Conservation (phyloP, 805 yeast genomes). For the Wickerhamomyces hampshirensis region DNA sequence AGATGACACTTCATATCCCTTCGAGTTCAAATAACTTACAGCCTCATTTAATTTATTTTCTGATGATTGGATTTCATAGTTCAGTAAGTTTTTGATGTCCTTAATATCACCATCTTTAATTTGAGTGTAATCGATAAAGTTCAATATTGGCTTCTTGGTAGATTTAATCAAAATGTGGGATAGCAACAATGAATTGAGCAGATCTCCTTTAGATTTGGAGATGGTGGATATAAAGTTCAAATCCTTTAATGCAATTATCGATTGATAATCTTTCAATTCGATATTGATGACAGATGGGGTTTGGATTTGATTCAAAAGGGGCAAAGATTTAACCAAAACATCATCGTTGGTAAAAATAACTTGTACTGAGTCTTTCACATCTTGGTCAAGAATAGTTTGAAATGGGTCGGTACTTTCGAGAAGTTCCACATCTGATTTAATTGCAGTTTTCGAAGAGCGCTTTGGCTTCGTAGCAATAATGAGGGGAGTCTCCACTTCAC, state of each 20-base stretch:
- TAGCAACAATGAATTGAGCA: slow-evolving; percentile 48
- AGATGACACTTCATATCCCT: slow-evolving; percentile 23
- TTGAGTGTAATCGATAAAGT: slow-evolving; percentile 46
- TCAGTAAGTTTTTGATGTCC: background rate
- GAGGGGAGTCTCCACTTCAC: background rate
- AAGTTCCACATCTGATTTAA: slow-evolving; percentile 9
- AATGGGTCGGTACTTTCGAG: slow-evolving; percentile 16
- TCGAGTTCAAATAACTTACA: slow-evolving; percentile 25
- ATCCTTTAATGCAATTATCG: slow-evolving; percentile 70
- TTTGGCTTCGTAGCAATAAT: slow-evolving; percentile 12
- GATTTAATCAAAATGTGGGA: slow-evolving; percentile 53
- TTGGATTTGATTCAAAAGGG: slow-evolving; percentile 43
- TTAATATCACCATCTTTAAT: background rate
- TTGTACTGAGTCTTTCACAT: background rate
- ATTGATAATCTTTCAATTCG: slow-evolving; percentile 57
- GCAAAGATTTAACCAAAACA: slow-evolving; percentile 54
- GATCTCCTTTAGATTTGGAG: slow-evolving; percentile 56
- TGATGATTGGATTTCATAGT: background rate
- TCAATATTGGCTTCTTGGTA: slow-evolving; percentile 56
- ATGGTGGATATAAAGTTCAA: slow-evolving; percentile 58
- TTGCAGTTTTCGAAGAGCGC: slow-evolving; percentile 2
- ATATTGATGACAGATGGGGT: slow-evolving; percentile 55
- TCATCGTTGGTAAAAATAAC: slow-evolving; percentile 46
- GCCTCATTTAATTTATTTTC: slow-evolving; percentile 29
- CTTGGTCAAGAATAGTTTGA: slow-evolving; percentile 7